Conservation (phyloP, 164 flowering plant genomes). For the Warburgia ugandensis region DNA sequence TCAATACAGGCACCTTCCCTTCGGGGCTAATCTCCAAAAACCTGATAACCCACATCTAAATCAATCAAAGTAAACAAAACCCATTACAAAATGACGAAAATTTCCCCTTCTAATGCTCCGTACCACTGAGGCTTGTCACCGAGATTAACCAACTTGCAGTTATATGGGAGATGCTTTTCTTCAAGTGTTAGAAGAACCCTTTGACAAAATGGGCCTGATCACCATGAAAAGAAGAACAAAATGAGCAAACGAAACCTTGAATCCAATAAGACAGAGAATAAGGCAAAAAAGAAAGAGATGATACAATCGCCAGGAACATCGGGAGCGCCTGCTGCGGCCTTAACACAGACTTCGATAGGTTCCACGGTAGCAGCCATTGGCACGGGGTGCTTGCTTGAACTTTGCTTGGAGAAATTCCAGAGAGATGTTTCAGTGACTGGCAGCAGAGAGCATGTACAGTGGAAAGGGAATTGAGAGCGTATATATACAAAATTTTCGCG, state of each 20-base stretch:
- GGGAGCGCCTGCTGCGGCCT: conserved; percentile 76
- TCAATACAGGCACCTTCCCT: conserved; percentile 80
- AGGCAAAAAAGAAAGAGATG: background rate
- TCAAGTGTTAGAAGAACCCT: conserved; percentile 77
- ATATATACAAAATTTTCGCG: no score
- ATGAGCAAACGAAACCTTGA: background rate
- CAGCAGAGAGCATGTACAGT: no score
- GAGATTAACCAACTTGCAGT: conserved; percentile 43
- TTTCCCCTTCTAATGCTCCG: no score
- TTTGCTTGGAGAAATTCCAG: no score
- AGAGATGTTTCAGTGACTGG: background rate
- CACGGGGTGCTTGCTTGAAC: no score
- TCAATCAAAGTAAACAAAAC: no score
- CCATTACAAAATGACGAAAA: no score
- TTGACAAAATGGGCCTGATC: conserved; percentile 46
- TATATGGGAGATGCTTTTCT: conserved; percentile 74
- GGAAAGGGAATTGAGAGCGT: no score
- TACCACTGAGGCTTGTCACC: conserved; percentile 74
- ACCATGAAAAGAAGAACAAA: background rate
- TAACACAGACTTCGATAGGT: conserved; percentile 62
- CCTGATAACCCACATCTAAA: conserved; percentile 26
- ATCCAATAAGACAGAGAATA: background rate
- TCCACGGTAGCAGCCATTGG: no score
- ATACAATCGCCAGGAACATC: conserved; percentile 77
- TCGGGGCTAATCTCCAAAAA: conserved; percentile 67